Percentiles rank a stretch among this genome's conserved stretches.
Conservation (phyloP, 345 rosid species). For the Iberis pinnata region DNA sequence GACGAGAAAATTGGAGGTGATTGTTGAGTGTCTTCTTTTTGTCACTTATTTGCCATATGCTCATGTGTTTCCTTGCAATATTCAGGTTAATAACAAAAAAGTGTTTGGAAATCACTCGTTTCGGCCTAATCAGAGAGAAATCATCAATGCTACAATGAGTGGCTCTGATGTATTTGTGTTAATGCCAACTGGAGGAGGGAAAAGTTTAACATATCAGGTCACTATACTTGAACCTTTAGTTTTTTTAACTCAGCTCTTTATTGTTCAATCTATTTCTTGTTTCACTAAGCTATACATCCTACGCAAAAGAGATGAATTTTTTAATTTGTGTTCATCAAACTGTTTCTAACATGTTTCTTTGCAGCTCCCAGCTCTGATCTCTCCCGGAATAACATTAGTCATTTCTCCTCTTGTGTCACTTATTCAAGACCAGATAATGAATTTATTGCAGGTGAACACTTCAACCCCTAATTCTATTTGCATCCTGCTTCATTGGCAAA, state of each 20-base stretch:
- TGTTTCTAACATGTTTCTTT: constrained; percentile 16
- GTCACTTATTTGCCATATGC: constrained; percentile 27
- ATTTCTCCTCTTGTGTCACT: constrained; percentile 93
- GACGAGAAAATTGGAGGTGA: constrained; percentile 80
- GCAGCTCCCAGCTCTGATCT: constrained; percentile 91
- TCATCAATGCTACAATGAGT: constrained; percentile 96
- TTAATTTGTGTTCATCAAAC: constrained; percentile 8
- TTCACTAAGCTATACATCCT: constrained; percentile 9
- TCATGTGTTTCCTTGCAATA: constrained; percentile 30
- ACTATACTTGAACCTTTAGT: constrained; percentile 2
- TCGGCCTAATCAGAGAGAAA: constrained; percentile 93
- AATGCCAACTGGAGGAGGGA: constrained; percentile 99
- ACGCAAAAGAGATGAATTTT: constrained; percentile 10
- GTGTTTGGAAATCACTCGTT: constrained; percentile 96
- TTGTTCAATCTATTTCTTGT: constrained; percentile 5
- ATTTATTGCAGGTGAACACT: constrained; percentile 70
- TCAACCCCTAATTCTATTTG: constrained; percentile 5
- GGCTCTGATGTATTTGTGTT: constrained; percentile 93
- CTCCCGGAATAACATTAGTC: constrained; percentile 86
- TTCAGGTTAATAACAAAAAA: constrained; percentile 76
- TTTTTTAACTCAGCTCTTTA: constrained; percentile 7
- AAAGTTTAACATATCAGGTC: constrained; percentile 97
- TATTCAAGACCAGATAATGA: constrained; percentile 99
- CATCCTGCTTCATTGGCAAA: constrained; percentile 5
- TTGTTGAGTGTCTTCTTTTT: constrained; percentile 19